phyloP scores from a whole-genome alignment of 495 filamentous ascomycete genomes.

The Hypoxylon fuscum region DNA sequence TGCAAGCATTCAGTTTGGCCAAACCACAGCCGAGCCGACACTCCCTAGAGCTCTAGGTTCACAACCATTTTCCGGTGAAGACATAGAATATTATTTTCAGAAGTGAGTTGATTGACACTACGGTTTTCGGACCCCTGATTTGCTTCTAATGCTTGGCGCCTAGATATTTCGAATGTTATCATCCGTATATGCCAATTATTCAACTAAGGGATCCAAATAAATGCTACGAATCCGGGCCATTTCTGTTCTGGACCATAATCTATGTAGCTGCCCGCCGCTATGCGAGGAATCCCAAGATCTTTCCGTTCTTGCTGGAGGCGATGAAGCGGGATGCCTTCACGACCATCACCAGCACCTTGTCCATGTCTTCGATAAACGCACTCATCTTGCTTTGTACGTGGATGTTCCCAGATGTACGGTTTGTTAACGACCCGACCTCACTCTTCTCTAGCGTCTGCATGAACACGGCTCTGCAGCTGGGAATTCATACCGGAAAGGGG shows the following conservation, averaged over 20 bases:
- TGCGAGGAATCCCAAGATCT: slow-evolving; percentile 51
- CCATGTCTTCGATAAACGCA: slow-evolving; percentile 52
- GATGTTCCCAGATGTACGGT: slow-evolving; percentile 53
- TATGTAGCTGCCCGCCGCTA: slow-evolving; percentile 54
- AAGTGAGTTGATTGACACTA: slow-evolving; percentile 40
- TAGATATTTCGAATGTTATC: slow-evolving; percentile 54
- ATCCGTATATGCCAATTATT: slow-evolving; percentile 56
- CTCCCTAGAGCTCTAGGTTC: slow-evolving; percentile 52
- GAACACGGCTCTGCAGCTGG: slow-evolving; percentile 51
- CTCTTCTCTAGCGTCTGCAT: slow-evolving; percentile 51
- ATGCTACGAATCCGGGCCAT: slow-evolving; percentile 47
- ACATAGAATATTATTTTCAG: slow-evolving; percentile 57
- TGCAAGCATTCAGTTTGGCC: slow-evolving; percentile 15
- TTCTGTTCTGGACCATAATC: slow-evolving; percentile 58
- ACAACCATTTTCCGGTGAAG: slow-evolving; percentile 56
- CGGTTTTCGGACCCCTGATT: not conserved
- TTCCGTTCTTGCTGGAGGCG: slow-evolving; percentile 51
- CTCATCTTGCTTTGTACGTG: slow-evolving; percentile 54
- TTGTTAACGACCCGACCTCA: slow-evolving; percentile 53
- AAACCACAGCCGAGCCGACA: slow-evolving; percentile 21
- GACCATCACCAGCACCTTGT: slow-evolving; percentile 46
- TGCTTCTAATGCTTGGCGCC: slow-evolving; percentile 3
- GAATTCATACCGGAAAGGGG: slow-evolving; percentile 54
- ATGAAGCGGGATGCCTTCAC: slow-evolving; percentile 50
- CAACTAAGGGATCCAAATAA: slow-evolving; percentile 50